phyloP scores from a whole-genome alignment of 352 stramenopile genomes.

The Pilasporangium apinafurcum region DNA sequence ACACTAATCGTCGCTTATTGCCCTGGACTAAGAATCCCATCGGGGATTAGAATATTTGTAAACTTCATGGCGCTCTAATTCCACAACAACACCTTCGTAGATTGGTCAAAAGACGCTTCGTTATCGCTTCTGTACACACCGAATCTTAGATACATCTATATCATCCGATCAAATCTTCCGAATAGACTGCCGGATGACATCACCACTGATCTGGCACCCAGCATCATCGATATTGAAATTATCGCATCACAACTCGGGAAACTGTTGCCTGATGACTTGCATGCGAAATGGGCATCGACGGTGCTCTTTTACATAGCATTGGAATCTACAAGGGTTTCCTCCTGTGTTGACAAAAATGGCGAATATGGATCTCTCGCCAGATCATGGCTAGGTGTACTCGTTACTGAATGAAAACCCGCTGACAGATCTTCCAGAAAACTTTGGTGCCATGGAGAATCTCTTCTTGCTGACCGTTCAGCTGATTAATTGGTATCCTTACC shows the following conservation, averaged over 20 bases:
- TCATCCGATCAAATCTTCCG: slow-evolving; percentile 5
- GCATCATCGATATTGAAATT: slow-evolving; percentile 21
- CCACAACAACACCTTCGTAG: slow-evolving; percentile 20
- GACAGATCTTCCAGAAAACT: not conserved
- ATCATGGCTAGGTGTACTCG: slow-evolving; percentile 15
- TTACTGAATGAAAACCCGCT: slow-evolving; percentile 21
- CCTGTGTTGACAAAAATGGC: slow-evolving; percentile 5
- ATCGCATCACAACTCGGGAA: slow-evolving; percentile 3
- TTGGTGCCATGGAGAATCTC: not conserved
- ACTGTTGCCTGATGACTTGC: slow-evolving; percentile 12
- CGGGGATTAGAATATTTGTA: slow-evolving; percentile 10
- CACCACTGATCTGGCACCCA: slow-evolving; percentile 10
- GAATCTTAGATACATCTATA: slow-evolving; percentile 14
- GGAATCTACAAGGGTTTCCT: slow-evolving; percentile 14
- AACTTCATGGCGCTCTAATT: slow-evolving; percentile 19
- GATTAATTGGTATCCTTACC: not conserved
- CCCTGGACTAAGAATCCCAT: slow-evolving; percentile 10
- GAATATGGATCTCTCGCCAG: slow-evolving; percentile 18
- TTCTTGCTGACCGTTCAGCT: not conserved
- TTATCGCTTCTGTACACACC: slow-evolving; percentile 11
- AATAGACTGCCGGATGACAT: slow-evolving; percentile 10
- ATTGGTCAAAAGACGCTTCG: slow-evolving; percentile 11
- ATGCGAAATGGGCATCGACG: slow-evolving; percentile 12
- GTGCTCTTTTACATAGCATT: slow-evolving; percentile 25
- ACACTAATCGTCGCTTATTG: slow-evolving; percentile 23